Percentiles rank a stretch among this genome's conserved stretches.
Conservation (phyloP, 805 yeast genomes). For the Blastobotrys mokoenaii region DNA sequence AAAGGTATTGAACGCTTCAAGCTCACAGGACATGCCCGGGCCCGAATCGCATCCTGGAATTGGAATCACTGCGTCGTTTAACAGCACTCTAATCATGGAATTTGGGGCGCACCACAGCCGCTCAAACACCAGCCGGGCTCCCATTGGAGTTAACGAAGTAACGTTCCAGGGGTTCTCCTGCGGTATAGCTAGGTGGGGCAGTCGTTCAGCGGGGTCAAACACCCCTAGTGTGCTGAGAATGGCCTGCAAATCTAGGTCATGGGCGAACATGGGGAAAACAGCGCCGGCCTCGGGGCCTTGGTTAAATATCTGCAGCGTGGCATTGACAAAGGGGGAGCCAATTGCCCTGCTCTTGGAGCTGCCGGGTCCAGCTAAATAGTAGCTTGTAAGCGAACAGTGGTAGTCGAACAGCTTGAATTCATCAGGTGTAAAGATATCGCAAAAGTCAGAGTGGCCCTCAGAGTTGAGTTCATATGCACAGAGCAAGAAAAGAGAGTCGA, state of each 20-base stretch:
- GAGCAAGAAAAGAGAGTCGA: constrained; percentile 33
- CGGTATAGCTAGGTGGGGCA: neutral
- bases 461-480: constrained; percentile 47
- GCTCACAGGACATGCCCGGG: constrained; percentile 44
- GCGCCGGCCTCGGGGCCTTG: constrained; percentile 24
- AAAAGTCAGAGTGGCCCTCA: constrained; percentile 28
- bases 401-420: constrained; percentile 40
- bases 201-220: neutral
- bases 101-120: constrained; percentile 23
- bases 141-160: constrained; percentile 20
- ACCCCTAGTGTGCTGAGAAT: neutral
- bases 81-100: constrained; percentile 35
- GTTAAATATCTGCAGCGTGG: constrained; percentile 38
- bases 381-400: constrained; percentile 34
- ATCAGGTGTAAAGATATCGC: constrained; percentile 38
- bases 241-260: constrained; percentile 1
- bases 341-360: constrained; percentile 31
- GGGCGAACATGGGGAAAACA: constrained; percentile 1
- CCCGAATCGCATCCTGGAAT: constrained; percentile 41
- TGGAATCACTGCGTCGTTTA: constrained; percentile 51
- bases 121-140: constrained; percentile 26
- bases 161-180: neutral
- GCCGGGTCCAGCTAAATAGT: constrained; percentile 45
- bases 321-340: constrained; percentile 41
- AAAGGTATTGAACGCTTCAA: constrained; percentile 23